Base-by-base conservation (phyloP, 768 basidiomycete species). In the Boletus huronensis region DNA sequence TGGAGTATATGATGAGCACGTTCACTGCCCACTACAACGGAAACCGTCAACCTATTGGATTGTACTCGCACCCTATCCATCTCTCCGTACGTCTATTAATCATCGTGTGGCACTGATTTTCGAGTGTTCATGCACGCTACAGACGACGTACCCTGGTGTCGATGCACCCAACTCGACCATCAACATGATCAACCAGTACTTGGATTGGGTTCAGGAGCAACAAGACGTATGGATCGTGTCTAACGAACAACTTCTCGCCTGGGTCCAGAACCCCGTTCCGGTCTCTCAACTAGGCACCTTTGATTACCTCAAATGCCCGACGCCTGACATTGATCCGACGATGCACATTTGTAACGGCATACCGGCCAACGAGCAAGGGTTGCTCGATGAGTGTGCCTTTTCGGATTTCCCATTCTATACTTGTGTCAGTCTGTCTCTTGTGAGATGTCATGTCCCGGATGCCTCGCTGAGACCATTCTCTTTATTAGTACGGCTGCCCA, bases 401-500 rank as follows among this genome's bases (percentile, higher is more conserved):
- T 29, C 49, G 10, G 19, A 50, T 47, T 32, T 48, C 44, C 29
- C 42, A 3, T 48, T 50, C 23, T 25, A n/a, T 32, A 48, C 43
- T n/a, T 48, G 50, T 25, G 17, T 29, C 21, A 2, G 28, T 50
- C 16, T 16, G 13, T 21, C 11, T 16, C 13, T 50, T 9, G 3
- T 23, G 23, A 8, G 10, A 25, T 19, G 17, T 39, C 47, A 13
- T 19, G 11, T 13, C 17, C 10, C 2, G 48, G 19, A 29, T 8
- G 11, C 11, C 21, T 16, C 9, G 6, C n/a, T 51, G n/a, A n/a
- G 6, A 49, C 11, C 8, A 26, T 32, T 9, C 9, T 25, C 11
- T 10, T 11, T 19, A 11, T 23, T 5, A 46, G 40, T 46, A 50
- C 2, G 48, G 48, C 41, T 92, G 88, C 69, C 90, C 90, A 0